Evolutionary conservation across 495 filamentous ascomycete genomes (phyloP), one percentile per base, ranked within the genome.

Genomic region (Pyrenopolyporus hunteri): DNA sequence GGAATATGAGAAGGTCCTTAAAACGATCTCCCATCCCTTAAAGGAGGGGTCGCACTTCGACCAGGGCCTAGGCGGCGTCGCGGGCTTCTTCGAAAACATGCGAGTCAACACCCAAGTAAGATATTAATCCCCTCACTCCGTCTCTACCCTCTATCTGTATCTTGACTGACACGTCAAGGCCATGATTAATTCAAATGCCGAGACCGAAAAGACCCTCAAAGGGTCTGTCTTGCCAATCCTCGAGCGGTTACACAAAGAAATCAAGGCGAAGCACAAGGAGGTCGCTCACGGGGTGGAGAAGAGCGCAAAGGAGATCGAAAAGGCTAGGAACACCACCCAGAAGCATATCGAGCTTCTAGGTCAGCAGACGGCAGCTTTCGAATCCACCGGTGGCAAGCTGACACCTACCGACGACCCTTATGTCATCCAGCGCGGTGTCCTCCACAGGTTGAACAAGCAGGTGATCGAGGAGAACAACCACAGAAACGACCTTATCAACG

Each of bases 261-360:
- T 98, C 77, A 98, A 97, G 81, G 85, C 88, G 73, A 97, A 97
- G 78, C 79, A 83, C 29, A 98, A 97, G 80, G 91, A 96, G 73
- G 82, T 98, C 4, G 80, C 80, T 35, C 82, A 85, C 37, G 91
- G 92, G n/a, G 90, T 89, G n/a, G 84, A 84, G 51, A 97, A 94
- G 81, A 82, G 84, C 6, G 84, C 89, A 33, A 98, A 97, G 75
- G 86, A 88, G 14, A 92, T 98, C 22, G 90, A 95, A 43, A 98
- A 96, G 76, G 88, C 92, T 16, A 88, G 95, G 47, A 83, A 85
- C 61, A 71, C 76, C 8, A 97, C 93, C 1, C 94, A 98, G 81
- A 96, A 93, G 78, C 90, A 97, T 63, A 96, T 98, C 50, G 93
- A 98, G 74, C 85, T 96, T 22, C 84, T 98, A 0, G 92, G 89